These are phyloP conservation scores for Coemansia sp. DNA, from an alignment of 192 early-diverging fungal genomes.

Conservation along the genomic window DNA sequence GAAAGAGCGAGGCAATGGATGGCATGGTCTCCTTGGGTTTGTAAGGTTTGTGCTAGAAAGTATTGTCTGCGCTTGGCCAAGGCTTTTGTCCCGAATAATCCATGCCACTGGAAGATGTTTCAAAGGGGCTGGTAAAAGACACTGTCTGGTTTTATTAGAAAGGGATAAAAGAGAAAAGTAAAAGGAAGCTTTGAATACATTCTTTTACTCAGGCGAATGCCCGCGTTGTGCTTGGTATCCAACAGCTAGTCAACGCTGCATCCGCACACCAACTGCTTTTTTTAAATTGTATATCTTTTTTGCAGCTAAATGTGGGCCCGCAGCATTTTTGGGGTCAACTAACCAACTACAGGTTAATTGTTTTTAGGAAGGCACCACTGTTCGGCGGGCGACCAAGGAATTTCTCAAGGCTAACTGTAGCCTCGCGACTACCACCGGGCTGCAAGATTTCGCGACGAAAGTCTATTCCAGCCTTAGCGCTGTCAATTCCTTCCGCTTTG, in stretches of 20 bases:
- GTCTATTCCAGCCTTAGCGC: constrained; percentile 1
- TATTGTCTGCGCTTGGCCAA: background rate
- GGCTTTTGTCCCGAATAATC: background rate
- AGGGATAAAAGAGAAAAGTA: background rate
- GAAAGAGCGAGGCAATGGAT: too few relatives aligned
- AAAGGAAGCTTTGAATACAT: background rate
- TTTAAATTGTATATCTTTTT: background rate
- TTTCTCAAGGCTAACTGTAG: background rate
- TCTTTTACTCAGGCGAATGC: background rate
- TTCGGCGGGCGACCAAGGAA: constrained; percentile 9
- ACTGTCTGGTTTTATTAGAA: background rate
- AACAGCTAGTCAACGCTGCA: background rate
- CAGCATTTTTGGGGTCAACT: background rate
- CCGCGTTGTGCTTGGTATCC: background rate
- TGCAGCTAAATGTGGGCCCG: background rate
- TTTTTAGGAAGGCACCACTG: background rate
- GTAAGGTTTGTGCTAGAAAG: background rate
- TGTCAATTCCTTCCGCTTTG: constrained; percentile 52
- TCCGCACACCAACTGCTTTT: background rate
- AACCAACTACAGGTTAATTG: background rate
- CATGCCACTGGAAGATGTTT: background rate
- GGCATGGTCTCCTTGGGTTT: background rate
- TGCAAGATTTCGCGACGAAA: constrained; percentile 11
- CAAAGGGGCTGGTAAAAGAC: background rate
- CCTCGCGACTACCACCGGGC: constrained; percentile 5